Evolutionary conservation across 73 alveolate species (phyloP).

Genomic region (Uronychia binucleata): DNA sequence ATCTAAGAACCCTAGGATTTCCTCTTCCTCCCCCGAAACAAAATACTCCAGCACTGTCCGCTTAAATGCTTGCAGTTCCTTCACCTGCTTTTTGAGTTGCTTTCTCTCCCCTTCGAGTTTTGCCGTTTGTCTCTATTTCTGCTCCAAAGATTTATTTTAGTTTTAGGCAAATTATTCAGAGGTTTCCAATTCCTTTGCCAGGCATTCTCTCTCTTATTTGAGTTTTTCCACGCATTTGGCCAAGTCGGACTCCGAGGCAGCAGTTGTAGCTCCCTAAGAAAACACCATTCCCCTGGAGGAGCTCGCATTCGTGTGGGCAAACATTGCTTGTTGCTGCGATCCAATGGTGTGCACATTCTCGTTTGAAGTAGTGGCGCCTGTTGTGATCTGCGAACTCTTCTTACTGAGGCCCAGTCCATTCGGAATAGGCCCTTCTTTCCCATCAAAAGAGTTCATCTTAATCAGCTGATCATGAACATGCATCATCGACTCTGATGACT

Average conservation of each 20-base stretch:
- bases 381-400: neutral
- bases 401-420: neutral
- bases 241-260: neutral
- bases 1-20: neutral
- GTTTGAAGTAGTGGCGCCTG: neutral
- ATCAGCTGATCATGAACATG: neutral
- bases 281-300: neutral
- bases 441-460: neutral
- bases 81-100: neutral
- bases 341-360: neutral
- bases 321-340: neutral
- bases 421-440: neutral
- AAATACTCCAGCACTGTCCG: neutral
- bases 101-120: neutral
- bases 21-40: neutral
- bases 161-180: neutral
- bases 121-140: neutral
- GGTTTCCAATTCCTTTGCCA: neutral
- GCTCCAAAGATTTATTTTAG: neutral
- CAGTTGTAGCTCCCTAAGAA: no score
- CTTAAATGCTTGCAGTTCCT: neutral
- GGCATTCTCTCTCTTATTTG: neutral
- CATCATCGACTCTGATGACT: neutral
- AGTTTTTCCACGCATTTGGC: neutral
- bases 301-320: neutral